These are phyloP conservation scores for Gossypium davidsonii DNA, from an alignment of 441 rosid genomes.

Conservation along the genomic window DNA sequence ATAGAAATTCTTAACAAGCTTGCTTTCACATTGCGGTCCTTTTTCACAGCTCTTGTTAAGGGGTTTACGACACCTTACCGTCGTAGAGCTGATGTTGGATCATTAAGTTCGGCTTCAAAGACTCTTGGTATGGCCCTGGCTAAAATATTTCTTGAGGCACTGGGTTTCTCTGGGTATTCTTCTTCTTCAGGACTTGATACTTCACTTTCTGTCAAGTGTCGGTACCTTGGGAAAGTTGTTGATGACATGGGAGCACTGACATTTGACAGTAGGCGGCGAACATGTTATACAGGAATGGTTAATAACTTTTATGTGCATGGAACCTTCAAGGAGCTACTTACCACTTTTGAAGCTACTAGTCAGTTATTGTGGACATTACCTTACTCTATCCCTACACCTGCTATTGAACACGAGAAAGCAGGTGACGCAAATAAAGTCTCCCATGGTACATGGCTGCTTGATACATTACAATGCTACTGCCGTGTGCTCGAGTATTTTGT, in stretches of 20 bases:
- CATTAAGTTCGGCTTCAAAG: conserved; percentile 76
- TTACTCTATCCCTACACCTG: conserved; percentile 40
- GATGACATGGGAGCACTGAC: conserved; percentile 77
- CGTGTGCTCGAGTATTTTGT: conserved; percentile 81
- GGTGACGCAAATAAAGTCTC: conserved; percentile 63
- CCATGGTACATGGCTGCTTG: conserved; percentile 71
- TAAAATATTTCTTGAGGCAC: conserved; percentile 76
- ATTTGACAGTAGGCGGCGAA: conserved; percentile 78
- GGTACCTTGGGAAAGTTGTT: conserved; percentile 87
- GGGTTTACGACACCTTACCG: conserved; percentile 88
- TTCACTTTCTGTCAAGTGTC: conserved; percentile 73
- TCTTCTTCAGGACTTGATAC: conserved; percentile 51
- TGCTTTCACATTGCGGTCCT: conserved; percentile 64
- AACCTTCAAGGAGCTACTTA: conserved; percentile 78
- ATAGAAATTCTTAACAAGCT: conserved; percentile 69
- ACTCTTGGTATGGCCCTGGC: conserved; percentile 83
- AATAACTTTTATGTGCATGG: conserved; percentile 91
- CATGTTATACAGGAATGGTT: conserved; percentile 77
- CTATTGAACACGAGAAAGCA: conserved; percentile 57
- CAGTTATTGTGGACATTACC: conserved; percentile 81
- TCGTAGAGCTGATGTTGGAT: conserved; percentile 80
- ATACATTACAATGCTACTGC: conserved; percentile 78
- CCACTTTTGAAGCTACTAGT: conserved; percentile 95
- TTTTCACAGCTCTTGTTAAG: conserved; percentile 88
- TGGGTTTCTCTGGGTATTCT: conserved; percentile 68